Evolutionary conservation across 768 basidiomycete genomes (phyloP).

Genomic region (Pleurotus salmoneostramineus): DNA sequence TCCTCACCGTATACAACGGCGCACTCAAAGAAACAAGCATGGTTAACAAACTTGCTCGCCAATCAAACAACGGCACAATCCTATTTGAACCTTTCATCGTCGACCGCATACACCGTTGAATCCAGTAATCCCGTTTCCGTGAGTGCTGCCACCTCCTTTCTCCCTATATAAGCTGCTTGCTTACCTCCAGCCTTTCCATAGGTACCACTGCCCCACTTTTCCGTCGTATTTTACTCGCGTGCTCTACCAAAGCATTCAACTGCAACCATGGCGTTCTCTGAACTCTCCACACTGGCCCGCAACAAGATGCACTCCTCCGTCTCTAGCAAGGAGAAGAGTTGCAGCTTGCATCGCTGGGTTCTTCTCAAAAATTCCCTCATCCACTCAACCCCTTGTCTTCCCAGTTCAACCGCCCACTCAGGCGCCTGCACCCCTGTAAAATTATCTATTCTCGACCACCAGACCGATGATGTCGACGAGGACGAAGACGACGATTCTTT

Average conservation of each 20-base stretch:
- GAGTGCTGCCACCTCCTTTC: not conserved
- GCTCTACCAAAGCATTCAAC: conserved; percentile 9
- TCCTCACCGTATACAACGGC: conserved; percentile 35
- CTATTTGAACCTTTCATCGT: conserved; percentile 86
- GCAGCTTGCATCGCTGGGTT: conserved; percentile 84
- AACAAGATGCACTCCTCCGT: conserved; percentile 68
- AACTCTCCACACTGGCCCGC: conserved; percentile 62
- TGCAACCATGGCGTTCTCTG: conserved; percentile 20
- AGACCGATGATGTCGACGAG: conserved; percentile 33
- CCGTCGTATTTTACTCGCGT: conserved; percentile 11
- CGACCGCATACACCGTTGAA: conserved; percentile 75
- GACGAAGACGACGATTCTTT: conserved; percentile 47
- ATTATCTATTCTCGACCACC: conserved; percentile 28
- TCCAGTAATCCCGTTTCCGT: conserved; percentile 20
- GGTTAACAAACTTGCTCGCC: conserved; percentile 81
- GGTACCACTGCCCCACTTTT: conserved; percentile 14
- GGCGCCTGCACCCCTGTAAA: conserved; percentile 16
- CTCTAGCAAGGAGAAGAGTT: conserved; percentile 58
- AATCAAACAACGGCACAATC: conserved; percentile 81
- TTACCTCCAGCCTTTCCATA: conserved; percentile 4
- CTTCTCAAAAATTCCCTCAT: conserved; percentile 82
- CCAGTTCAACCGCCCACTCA: conserved; percentile 1
- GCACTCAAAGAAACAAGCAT: conserved; percentile 44
- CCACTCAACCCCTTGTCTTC: conserved; percentile 40
- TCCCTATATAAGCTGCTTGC: not conserved